These are phyloP conservation scores for Colletotrichum filicis DNA, from an alignment of 2,329 filamentous ascomycete species.

Conservation along the genomic window DNA sequence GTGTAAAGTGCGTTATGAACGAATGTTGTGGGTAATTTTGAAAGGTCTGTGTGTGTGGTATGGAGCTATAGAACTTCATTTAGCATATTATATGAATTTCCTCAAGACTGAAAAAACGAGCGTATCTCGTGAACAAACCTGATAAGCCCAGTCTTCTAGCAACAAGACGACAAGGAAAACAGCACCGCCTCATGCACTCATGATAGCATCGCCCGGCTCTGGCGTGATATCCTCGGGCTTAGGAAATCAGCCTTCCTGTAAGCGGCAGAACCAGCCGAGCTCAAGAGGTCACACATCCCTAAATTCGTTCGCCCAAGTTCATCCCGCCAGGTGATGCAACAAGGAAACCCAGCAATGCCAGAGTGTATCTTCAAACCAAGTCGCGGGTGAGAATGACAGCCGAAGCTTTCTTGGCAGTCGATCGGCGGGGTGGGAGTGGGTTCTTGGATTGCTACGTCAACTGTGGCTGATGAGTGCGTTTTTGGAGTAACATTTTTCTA, in stretches of 20 bases:
- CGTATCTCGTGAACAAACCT: not conserved
- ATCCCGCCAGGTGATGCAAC: constrained; percentile 13
- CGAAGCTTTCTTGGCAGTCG: constrained; percentile 33
- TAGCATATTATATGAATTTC: not conserved
- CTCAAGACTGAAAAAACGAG: not conserved
- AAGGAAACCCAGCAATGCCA: not conserved
- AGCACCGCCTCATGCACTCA: constrained; percentile 22
- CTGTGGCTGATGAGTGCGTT: constrained; percentile 24
- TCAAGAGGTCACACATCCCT: not conserved
- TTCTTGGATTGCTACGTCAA: constrained; percentile 27
- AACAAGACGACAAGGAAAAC: not conserved
- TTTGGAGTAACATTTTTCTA: constrained; percentile 9
- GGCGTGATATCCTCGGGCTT: constrained; percentile 11
- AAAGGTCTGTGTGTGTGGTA: not conserved
- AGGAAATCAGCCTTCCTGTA: not conserved
- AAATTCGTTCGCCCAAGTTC: not conserved
- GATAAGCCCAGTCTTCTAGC: not conserved
- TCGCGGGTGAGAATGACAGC: constrained; percentile 1
- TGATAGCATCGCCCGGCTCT: not conserved
- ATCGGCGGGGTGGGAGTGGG: constrained; percentile 7
- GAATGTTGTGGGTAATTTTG: not conserved
- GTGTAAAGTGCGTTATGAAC: not conserved
- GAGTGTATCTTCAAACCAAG: too few relatives aligned
- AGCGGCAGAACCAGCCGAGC: not conserved
- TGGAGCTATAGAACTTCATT: not conserved